Conservation (phyloP, 2,329 filamentous ascomycete species). For the Colletotrichum cordylinicola region DNA sequence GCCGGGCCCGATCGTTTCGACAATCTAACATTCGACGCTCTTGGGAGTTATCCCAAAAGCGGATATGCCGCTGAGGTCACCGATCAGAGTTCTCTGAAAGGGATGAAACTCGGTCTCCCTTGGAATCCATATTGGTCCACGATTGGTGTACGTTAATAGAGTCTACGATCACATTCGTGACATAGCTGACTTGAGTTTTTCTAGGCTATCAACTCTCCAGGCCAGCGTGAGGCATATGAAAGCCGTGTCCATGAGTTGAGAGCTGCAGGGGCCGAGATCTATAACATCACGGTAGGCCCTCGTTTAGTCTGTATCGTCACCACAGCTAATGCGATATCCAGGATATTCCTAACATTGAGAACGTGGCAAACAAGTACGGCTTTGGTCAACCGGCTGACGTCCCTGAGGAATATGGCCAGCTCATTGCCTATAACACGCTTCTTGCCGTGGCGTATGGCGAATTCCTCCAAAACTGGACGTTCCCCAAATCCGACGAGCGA, state of each 20-base stretch:
- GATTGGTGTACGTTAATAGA: background rate
- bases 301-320: background rate
- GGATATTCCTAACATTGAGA: background rate
- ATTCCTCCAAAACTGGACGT: constrained; percentile 23
- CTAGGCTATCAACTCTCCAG: background rate
- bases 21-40: background rate
- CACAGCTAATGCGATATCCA: background rate
- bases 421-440: constrained; percentile 21
- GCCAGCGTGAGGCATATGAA: background rate
- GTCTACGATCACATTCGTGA: no score
- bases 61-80: background rate
- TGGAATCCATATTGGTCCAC: background rate
- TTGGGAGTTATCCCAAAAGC: background rate
- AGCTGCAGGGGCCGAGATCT: background rate
- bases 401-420: constrained; percentile 8
- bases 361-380: constrained; percentile 20
- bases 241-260: background rate
- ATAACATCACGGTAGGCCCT: background rate
- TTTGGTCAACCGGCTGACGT: constrained; percentile 16
- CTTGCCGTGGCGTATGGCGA: constrained; percentile 26
- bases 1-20: background rate
- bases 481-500: constrained; percentile 15
- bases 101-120: background rate
- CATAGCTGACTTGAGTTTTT: background rate
- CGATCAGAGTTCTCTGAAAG: background rate